These are phyloP conservation scores for Aspergillus fijiensis DNA, from an alignment of 2,329 filamentous ascomycete genomes.

Conservation along the genomic window DNA sequence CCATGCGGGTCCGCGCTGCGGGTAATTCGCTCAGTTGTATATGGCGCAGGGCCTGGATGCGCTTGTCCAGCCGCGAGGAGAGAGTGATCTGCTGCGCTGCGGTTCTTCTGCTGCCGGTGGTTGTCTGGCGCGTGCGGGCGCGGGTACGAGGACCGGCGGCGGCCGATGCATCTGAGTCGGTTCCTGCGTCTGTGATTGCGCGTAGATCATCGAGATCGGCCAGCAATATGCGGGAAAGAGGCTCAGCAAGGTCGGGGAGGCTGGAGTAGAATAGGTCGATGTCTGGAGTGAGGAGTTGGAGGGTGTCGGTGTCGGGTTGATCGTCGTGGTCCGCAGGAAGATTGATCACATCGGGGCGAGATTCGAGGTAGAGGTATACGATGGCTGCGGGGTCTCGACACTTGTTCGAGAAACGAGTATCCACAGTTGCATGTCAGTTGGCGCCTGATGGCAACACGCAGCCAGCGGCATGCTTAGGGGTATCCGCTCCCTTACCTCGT, in stretches of 20 bases:
- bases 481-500: slow-evolving; percentile 31
- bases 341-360: slow-evolving; percentile 24
- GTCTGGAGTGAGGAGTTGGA: slow-evolving; percentile 36
- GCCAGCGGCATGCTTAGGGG: background rate
- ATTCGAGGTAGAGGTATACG: slow-evolving; percentile 40
- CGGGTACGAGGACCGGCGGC: slow-evolving; percentile 15
- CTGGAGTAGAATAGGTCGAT: slow-evolving; percentile 37
- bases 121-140: slow-evolving; percentile 11
- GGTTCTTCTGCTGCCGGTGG: slow-evolving; percentile 2
- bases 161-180: slow-evolving; percentile 10
- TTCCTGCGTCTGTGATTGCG: slow-evolving; percentile 23
- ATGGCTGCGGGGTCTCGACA: slow-evolving; percentile 36
- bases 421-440: background rate
- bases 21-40: slow-evolving; percentile 36
- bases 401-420: slow-evolving; percentile 19
- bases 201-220: slow-evolving; percentile 29
- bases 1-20: slow-evolving; percentile 33
- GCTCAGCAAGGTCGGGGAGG: slow-evolving; percentile 25
- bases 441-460: background rate
- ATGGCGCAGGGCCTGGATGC: slow-evolving; percentile 29
- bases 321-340: slow-evolving; percentile 15
- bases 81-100: slow-evolving; percentile 19
- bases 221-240: slow-evolving; percentile 29
- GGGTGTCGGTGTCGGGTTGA: slow-evolving; percentile 21
- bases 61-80: slow-evolving; percentile 28